Evolutionary conservation across 805 yeast genomes (phyloP).

Genomic region (Candida insectalens): DNA sequence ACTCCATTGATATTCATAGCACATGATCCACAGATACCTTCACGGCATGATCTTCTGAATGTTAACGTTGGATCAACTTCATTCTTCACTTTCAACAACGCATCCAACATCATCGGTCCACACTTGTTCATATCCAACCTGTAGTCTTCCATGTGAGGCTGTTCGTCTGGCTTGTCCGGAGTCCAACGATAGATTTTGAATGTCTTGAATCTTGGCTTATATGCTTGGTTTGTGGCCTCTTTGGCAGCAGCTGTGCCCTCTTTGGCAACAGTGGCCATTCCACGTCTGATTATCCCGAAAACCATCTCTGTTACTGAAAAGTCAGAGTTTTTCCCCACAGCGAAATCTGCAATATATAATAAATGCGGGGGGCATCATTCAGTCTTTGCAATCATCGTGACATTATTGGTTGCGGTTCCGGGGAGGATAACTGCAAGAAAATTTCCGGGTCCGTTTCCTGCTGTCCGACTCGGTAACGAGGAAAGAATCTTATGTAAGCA

Average conservation of each 20-base stretch:
- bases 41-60: slow-evolving; percentile 97
- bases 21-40: slow-evolving; percentile 99
- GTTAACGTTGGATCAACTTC: slow-evolving; percentile 95
- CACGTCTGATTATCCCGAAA: too few relatives aligned
- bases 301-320: too few relatives aligned
- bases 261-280: neutral
- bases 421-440: too few relatives aligned
- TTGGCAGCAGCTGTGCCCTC: slow-evolving; percentile 9
- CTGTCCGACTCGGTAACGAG: too few relatives aligned
- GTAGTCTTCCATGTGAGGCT: slow-evolving; percentile 80
- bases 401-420: neutral
- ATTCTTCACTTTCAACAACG: slow-evolving; percentile 86
- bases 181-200: slow-evolving; percentile 97
- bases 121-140: slow-evolving; percentile 80
- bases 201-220: slow-evolving; percentile 56
- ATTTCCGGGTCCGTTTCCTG: too few relatives aligned
- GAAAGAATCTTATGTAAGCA: too few relatives aligned
- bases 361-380: too few relatives aligned
- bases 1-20: slow-evolving; percentile 99
- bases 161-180: slow-evolving; percentile 90
- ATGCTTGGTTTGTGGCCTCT: slow-evolving; percentile 47
- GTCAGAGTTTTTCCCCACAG: too few relatives aligned
- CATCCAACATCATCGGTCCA: slow-evolving; percentile 98
- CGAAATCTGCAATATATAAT: too few relatives aligned
- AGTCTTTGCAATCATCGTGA: neutral